Conservation (phyloP, 202 grass and related monocot species). For the Carex arenaria region DNA sequence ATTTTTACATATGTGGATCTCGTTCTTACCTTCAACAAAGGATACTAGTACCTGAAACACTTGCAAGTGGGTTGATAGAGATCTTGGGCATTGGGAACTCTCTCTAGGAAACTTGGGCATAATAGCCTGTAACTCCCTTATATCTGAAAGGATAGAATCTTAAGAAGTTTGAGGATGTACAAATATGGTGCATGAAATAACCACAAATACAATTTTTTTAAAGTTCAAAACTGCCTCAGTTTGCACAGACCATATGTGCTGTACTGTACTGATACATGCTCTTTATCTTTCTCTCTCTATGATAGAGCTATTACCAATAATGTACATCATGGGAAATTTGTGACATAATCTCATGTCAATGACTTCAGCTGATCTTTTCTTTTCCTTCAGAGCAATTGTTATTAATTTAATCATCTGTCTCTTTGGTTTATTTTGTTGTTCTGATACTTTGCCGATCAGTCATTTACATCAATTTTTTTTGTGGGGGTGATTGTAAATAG, state of each 20-base stretch:
- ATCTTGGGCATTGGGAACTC: background rate
- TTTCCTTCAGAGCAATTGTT: background rate
- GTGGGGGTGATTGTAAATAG: slow-evolving; percentile 28
- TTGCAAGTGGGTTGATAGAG: background rate
- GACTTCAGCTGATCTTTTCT: background rate
- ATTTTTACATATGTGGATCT: background rate
- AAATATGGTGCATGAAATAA: background rate
- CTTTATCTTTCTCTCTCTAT: background rate
- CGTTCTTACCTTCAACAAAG: background rate
- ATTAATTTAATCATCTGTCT: background rate
- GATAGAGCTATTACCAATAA: background rate
- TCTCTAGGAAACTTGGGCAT: background rate
- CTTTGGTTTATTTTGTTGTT: slow-evolving; percentile 3
- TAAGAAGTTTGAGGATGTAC: background rate
- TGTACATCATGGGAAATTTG: background rate
- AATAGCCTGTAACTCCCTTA: background rate
- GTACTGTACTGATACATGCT: background rate
- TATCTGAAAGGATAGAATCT: background rate
- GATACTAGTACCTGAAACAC: background rate
- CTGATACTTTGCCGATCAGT: slow-evolving; percentile 20
- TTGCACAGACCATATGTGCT: background rate
- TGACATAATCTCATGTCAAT: background rate
- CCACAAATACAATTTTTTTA: background rate
- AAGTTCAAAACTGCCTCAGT: background rate
- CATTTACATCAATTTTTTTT: background rate